Conservation (phyloP, 1,284 basidiomycete genomes). For the Puccinia hordei region DNA sequence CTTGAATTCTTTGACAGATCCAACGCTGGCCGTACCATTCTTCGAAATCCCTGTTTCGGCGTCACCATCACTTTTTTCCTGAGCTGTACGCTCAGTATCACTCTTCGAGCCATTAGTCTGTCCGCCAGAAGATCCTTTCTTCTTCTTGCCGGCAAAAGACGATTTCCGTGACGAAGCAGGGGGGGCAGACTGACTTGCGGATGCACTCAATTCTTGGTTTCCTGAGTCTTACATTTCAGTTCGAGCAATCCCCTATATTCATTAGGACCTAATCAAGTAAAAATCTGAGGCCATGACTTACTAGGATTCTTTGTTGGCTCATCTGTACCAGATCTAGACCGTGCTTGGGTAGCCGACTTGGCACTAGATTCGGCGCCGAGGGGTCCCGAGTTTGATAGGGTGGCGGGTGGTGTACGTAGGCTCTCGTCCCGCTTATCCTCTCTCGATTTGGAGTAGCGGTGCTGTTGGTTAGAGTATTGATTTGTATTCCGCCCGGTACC, state of each 20-base stretch:
- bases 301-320: slow-evolving; percentile 8
- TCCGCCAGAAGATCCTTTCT: slow-evolving; percentile 25
- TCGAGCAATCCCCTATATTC: background rate
- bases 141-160: slow-evolving; percentile 32
- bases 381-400: slow-evolving; percentile 13
- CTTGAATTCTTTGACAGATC: background rate
- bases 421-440: slow-evolving; percentile 18
- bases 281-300: slow-evolving; percentile 6
- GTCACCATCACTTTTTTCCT: slow-evolving; percentile 25
- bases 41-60: background rate
- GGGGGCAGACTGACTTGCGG: slow-evolving; percentile 3
- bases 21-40: background rate
- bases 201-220: slow-evolving; percentile 1
- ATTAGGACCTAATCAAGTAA: background rate
- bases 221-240: background rate
- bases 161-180: slow-evolving; percentile 44
- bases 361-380: background rate
- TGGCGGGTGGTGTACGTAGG: background rate
- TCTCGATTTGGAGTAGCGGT: slow-evolving; percentile 31
- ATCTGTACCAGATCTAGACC: background rate
- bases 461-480: background rate
- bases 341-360: slow-evolving; percentile 14
- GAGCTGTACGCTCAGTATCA: slow-evolving; percentile 28
- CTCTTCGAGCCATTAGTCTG: slow-evolving; percentile 12
- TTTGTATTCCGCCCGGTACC: slow-evolving; percentile 7